phyloP scores from a whole-genome alignment of 1,139 yeast species.

The Candida gigantensis region DNA sequence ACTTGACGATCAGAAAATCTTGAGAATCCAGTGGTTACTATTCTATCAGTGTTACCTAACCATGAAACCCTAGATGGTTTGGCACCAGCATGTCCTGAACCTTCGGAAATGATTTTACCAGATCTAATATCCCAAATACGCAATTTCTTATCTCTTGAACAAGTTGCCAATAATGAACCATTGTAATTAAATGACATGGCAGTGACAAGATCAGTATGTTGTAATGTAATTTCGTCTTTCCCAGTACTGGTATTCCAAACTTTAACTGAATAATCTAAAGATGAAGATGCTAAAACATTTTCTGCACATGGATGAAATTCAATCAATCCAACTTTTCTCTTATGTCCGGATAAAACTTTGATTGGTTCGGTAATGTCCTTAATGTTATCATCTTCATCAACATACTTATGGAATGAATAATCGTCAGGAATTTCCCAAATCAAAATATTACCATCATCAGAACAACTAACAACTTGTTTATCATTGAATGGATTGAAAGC shows the following conservation, averaged over 20 bases:
- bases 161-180: slow-evolving; percentile 83
- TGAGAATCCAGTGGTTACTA: slow-evolving; percentile 95
- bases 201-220: slow-evolving; percentile 87
- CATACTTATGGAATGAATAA: slow-evolving; percentile 65
- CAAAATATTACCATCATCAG: slow-evolving; percentile 89
- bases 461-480: slow-evolving; percentile 73
- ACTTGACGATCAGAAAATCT: slow-evolving; percentile 91
- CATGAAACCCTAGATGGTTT: slow-evolving; percentile 85
- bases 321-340: slow-evolving; percentile 92
- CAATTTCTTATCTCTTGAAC: slow-evolving; percentile 87
- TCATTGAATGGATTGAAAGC: slow-evolving; percentile 91
- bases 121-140: slow-evolving; percentile 89
- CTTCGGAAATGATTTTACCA: slow-evolving; percentile 76
- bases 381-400: slow-evolving; percentile 62
- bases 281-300: slow-evolving; percentile 83
- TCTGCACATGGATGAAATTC: slow-evolving; percentile 86
- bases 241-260: slow-evolving; percentile 86
- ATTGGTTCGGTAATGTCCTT: slow-evolving; percentile 68
- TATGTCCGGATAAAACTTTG: slow-evolving; percentile 77
- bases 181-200: slow-evolving; percentile 88
- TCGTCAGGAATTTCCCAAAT: slow-evolving; percentile 86
- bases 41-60: slow-evolving; percentile 83
- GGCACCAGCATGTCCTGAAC: slow-evolving; percentile 90
- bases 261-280: slow-evolving; percentile 87
- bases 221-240: slow-evolving; percentile 67